These are phyloP conservation scores for Ogataea degrootiae DNA, from an alignment of 805 yeast genomes.

Conservation along the genomic window DNA sequence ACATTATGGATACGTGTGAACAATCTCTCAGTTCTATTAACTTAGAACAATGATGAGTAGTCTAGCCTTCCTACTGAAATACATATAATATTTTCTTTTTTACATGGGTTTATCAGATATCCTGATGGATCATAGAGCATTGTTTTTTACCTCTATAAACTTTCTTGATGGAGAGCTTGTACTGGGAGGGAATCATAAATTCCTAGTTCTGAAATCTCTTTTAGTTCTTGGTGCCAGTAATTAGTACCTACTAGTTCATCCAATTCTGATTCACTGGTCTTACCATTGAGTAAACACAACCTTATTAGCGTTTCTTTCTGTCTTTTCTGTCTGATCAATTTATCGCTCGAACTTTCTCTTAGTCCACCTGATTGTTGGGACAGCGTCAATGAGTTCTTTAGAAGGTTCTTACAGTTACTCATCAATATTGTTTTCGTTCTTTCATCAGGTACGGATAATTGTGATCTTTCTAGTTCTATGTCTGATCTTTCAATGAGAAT, in stretches of 20 bases:
- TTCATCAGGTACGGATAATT: slow-evolving; percentile 29
- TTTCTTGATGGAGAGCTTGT: background rate
- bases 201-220: slow-evolving; percentile 20
- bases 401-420: slow-evolving; percentile 37
- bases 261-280: slow-evolving; percentile 22
- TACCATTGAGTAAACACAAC: slow-evolving; percentile 41
- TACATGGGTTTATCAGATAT: no score
- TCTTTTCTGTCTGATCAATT: slow-evolving; percentile 35
- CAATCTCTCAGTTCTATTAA: slow-evolving; percentile 21
- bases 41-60: slow-evolving; percentile 18
- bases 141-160: background rate
- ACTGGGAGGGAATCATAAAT: slow-evolving; percentile 9
- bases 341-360: slow-evolving; percentile 42
- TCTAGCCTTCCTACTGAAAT: slow-evolving; percentile 18
- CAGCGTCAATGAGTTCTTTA: slow-evolving; percentile 41
- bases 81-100: no score
- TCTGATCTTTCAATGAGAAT: slow-evolving; percentile 48
- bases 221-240: slow-evolving; percentile 26
- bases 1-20: slow-evolving; percentile 20
- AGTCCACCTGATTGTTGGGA: slow-evolving; percentile 48
- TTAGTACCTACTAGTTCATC: slow-evolving; percentile 21
- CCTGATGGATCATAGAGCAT: no score
- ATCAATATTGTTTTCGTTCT: slow-evolving; percentile 28
- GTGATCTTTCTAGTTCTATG: slow-evolving; percentile 46
- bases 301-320: slow-evolving; percentile 42